phyloP scores from a whole-genome alignment of 75 land plant species.

The Adiantum capillusveneris region DNA sequence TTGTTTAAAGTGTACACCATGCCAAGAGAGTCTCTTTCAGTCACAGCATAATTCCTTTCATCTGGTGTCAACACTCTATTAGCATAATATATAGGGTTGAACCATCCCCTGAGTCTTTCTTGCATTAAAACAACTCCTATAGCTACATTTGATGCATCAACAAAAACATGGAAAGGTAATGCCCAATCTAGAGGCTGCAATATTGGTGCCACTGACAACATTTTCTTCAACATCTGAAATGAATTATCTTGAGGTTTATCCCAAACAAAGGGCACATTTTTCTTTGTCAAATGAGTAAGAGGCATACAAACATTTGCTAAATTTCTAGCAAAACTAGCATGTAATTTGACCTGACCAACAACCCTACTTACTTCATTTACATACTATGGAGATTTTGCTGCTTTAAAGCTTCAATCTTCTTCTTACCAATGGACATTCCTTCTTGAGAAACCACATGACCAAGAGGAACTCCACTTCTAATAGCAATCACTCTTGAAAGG shows the following conservation, averaged over 20 bases:
- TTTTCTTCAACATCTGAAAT: conserved; percentile 1
- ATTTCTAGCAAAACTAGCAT: neutral
- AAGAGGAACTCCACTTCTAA: no score
- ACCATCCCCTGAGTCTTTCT: neutral
- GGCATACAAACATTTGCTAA: neutral
- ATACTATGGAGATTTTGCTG: neutral
- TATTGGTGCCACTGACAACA: neutral
- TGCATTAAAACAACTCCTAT: conserved; percentile 6
- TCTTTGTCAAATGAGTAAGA: neutral
- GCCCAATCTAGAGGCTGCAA: neutral
- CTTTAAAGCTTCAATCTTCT: neutral
- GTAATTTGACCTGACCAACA: neutral
- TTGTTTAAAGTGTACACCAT: no score
- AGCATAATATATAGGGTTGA: no score
- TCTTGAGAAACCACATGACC: no score
- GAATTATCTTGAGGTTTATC: neutral
- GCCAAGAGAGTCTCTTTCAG: no score
- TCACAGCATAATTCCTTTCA: no score
- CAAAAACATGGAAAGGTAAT: neutral
- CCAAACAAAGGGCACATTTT: neutral
- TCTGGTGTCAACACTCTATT: no score
- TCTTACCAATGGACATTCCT: no score
- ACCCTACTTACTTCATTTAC: neutral
- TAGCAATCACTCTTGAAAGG: no score
- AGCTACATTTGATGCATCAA: conserved; percentile 6